These are phyloP conservation scores for Chlamydomonas schloesseri DNA, from an alignment of 139 green algal species.

Conservation along the genomic window DNA sequence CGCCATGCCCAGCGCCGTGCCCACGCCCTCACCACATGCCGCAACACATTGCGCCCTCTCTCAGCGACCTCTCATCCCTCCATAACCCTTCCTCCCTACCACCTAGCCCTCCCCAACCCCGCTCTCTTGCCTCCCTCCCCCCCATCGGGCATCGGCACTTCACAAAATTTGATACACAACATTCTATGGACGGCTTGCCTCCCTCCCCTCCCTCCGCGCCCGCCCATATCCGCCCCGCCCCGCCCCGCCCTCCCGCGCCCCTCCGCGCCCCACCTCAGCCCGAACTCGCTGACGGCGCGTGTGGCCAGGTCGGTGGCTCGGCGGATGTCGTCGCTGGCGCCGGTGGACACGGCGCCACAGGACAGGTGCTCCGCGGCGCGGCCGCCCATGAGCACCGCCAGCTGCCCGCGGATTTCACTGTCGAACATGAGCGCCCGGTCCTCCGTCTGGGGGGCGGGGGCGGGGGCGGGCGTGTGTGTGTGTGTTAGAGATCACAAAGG, in stretches of 20 bases:
- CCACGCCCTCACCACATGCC: too few species aligned
- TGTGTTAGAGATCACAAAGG: too few species aligned
- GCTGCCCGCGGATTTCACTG: slow-evolving; percentile 86
- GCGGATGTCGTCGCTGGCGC: slow-evolving; percentile 90
- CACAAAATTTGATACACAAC: too few species aligned
- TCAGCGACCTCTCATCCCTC: too few species aligned
- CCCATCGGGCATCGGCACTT: too few species aligned
- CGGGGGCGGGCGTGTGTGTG: not conserved
- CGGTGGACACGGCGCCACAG: slow-evolving; percentile 65
- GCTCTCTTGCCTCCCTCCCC: too few species aligned
- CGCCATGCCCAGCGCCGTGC: too few species aligned
- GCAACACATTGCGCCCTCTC: too few species aligned
- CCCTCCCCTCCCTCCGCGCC: too few species aligned
- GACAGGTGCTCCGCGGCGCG: slow-evolving; percentile 89
- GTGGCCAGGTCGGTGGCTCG: slow-evolving; percentile 90
- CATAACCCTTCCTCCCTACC: not conserved
- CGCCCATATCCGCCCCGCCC: too few species aligned
- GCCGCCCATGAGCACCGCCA: slow-evolving; percentile 92
- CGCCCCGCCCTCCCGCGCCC: too few species aligned
- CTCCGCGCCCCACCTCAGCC: not conserved
- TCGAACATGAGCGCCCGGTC: slow-evolving; percentile 92
- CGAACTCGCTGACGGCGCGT: slow-evolving; percentile 58
- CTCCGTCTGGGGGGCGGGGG: slow-evolving; percentile 68
- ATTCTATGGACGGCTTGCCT: too few species aligned
- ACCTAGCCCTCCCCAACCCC: not conserved